Conservation (phyloP, 257 asterid genomes). For the Scutellaria galericulata region DNA sequence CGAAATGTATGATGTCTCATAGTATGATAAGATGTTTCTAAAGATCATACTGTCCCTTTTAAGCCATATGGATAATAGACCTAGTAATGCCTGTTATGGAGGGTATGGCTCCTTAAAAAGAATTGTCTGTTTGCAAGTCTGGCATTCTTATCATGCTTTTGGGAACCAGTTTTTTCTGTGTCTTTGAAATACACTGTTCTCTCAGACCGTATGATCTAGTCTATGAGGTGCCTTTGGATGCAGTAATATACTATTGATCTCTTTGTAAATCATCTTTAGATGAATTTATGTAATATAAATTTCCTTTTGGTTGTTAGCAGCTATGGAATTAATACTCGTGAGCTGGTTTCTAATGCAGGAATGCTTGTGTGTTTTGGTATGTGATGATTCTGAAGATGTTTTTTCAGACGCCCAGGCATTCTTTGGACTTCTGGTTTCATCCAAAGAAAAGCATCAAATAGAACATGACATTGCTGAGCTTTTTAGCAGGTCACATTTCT, state of each 20-base stretch:
- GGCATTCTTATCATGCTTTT: too few species aligned
- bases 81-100: neutral
- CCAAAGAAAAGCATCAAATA: conserved; percentile 48
- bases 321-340: conserved; percentile 10
- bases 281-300: conserved; percentile 20
- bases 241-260: conserved; percentile 13
- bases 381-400: conserved; percentile 83
- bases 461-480: conserved; percentile 62
- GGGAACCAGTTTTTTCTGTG: neutral
- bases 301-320: conserved; percentile 15
- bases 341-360: conserved; percentile 64
- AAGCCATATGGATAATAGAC: conserved; percentile 3
- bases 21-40: too few species aligned
- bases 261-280: conserved; percentile 5
- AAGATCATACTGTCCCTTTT: neutral
- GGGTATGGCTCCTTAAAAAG: neutral
- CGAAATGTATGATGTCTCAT: too few species aligned
- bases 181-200: neutral
- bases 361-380: conserved; percentile 71
- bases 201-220: neutral
- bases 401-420: conserved; percentile 69
- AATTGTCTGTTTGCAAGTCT: neutral
- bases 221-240: conserved; percentile 21
- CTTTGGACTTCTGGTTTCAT: conserved; percentile 53
- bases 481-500: conserved; percentile 62